These are phyloP conservation scores for Neopestalotiopsis sp. DNA, from an alignment of 2,329 filamentous ascomycete genomes.

Conservation along the genomic window DNA sequence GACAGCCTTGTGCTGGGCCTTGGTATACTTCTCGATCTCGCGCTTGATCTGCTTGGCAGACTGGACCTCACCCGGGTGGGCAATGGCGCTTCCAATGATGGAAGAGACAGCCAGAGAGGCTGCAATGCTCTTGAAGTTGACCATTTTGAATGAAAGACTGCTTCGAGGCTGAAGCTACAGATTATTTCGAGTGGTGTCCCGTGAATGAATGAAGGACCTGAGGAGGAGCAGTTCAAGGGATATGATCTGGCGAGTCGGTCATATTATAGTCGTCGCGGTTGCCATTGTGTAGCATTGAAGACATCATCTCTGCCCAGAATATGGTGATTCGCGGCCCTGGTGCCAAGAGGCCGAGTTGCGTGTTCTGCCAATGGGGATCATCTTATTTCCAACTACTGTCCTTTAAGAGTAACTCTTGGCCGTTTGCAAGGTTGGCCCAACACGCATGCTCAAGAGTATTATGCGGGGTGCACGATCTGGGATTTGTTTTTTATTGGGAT, in stretches of 20 bases:
- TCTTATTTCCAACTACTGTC: slow-evolving; percentile 10
- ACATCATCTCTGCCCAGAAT: background rate
- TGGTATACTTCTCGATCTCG: slow-evolving; percentile 38
- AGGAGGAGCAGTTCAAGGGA: background rate
- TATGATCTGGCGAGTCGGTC: background rate
- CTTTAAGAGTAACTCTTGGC: slow-evolving; percentile 13
- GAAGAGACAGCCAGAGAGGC: slow-evolving; percentile 31
- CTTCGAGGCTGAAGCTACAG: background rate
- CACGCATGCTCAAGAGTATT: background rate
- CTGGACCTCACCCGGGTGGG: slow-evolving; percentile 43
- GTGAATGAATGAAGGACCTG: background rate
- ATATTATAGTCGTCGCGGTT: slow-evolving; percentile 2
- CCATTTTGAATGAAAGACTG: slow-evolving; percentile 46
- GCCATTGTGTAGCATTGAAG: background rate
- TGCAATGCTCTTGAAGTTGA: slow-evolving; percentile 30
- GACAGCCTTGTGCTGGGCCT: slow-evolving; percentile 39
- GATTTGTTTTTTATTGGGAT: no score
- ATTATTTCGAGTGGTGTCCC: background rate
- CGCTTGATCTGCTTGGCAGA: slow-evolving; percentile 30
- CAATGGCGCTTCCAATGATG: slow-evolving; percentile 30
- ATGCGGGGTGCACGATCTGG: background rate
- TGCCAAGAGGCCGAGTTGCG: background rate
- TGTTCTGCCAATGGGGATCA: slow-evolving; percentile 7
- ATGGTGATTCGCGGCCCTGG: background rate
- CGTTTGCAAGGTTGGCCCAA: background rate